These are phyloP conservation scores for Sinapis alba DNA, from an alignment of 441 rosid species.

Conservation along the genomic window DNA sequence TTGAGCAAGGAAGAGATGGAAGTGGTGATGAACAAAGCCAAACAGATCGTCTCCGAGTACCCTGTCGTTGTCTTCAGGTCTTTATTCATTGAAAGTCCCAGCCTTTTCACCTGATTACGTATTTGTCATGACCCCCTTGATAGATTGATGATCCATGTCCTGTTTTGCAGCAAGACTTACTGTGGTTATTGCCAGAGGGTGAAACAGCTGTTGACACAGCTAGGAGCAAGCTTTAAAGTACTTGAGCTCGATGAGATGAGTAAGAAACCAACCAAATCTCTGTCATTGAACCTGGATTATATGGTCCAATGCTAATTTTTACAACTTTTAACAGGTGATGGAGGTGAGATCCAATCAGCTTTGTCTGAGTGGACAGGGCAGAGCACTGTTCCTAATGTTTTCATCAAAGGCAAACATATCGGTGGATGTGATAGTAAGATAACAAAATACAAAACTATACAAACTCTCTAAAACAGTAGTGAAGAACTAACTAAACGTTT, in stretches of 20 bases:
- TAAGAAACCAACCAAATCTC: conserved; percentile 39
- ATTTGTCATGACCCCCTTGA: not conserved
- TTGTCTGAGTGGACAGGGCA: conserved; percentile 62
- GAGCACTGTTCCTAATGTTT: conserved; percentile 70
- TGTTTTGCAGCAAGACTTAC: conserved; percentile 54
- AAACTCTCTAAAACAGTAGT: no score
- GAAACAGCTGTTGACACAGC: conserved; percentile 70
- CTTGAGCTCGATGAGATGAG: conserved; percentile 68
- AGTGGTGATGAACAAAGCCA: conserved; percentile 54
- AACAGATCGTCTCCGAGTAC: conserved; percentile 54
- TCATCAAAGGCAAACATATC: conserved; percentile 64
- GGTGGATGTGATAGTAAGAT: conserved; percentile 76
- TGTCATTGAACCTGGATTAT: not conserved
- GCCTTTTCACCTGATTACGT: not conserved
- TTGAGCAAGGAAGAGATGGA: conserved; percentile 53
- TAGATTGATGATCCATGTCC: not conserved
- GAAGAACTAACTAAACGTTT: not conserved
- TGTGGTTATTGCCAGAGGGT: conserved; percentile 76
- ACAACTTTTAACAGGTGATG: conserved; percentile 53
- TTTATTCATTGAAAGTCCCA: not conserved
- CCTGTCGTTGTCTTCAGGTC: conserved; percentile 79
- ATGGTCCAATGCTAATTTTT: not conserved
- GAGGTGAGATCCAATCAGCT: conserved; percentile 60
- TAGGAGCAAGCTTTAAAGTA: conserved; percentile 60
- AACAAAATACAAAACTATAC: not conserved